phyloP scores from a whole-genome alignment of 352 stramenopile genomes.

The Pythium utonaiense region DNA sequence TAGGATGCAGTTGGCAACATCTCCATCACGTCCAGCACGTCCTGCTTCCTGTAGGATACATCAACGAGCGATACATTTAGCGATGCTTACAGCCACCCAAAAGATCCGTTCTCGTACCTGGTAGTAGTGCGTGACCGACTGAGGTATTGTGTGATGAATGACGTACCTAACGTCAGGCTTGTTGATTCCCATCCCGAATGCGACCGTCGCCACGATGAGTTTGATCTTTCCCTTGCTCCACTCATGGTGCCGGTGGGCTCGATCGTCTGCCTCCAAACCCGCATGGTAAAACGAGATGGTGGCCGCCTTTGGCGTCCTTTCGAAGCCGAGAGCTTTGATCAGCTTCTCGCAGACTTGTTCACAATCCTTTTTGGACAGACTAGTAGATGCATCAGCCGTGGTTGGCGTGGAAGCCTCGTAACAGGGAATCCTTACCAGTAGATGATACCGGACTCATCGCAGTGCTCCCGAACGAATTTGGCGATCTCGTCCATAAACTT shows the following conservation, averaged over 20 bases:
- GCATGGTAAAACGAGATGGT: constrained; percentile 86
- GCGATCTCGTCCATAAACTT: constrained; percentile 83
- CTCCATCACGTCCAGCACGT: constrained; percentile 75
- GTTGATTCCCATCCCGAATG: constrained; percentile 90
- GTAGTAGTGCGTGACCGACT: constrained; percentile 89
- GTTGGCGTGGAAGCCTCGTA: no score
- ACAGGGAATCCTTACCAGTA: constrained; percentile 78
- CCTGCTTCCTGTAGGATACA: constrained; percentile 63
- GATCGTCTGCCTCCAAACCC: constrained; percentile 68
- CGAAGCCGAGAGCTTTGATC: constrained; percentile 73
- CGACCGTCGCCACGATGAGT: constrained; percentile 84
- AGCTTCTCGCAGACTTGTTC: constrained; percentile 79
- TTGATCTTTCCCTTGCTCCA: constrained; percentile 91
- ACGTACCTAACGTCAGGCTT: constrained; percentile 88
- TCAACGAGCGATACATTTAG: neutral
- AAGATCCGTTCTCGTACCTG: constrained; percentile 38
- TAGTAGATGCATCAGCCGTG: constrained; percentile 16
- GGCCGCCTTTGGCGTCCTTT: constrained; percentile 57
- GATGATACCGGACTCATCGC: constrained; percentile 88
- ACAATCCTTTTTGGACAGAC: constrained; percentile 87
- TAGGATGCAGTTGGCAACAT: constrained; percentile 80
- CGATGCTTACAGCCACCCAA: neutral
- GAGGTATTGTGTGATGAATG: constrained; percentile 85
- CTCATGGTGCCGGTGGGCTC: constrained; percentile 74
- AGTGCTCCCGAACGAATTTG: constrained; percentile 71